Conservation (phyloP, 805 yeast species). For the Wickerhamomyces sydowiorum region DNA sequence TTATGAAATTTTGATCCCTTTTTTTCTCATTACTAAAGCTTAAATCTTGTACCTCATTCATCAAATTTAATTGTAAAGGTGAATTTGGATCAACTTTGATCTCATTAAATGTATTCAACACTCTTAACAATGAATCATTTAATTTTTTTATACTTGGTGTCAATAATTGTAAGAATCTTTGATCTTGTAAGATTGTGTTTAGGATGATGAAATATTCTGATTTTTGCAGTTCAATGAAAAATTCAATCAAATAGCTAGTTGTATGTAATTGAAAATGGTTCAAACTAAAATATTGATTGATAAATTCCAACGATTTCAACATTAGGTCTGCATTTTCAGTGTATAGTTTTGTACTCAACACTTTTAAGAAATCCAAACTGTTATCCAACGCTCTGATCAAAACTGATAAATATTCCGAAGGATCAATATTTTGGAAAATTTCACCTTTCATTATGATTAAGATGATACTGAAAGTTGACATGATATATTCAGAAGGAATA, state of each 20-base stretch:
- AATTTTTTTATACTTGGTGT: conserved; percentile 8
- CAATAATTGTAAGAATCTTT: conserved; percentile 8
- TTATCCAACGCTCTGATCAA: conserved; percentile 13
- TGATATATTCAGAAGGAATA: conserved; percentile 39
- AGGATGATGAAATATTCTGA: conserved; percentile 40
- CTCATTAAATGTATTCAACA: conserved; percentile 9
- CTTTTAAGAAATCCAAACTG: conserved; percentile 11
- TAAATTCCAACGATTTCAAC: conserved; percentile 13
- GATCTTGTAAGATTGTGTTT: conserved; percentile 34
- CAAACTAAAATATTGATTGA: conserved; percentile 14
- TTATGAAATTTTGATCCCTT: conserved; percentile 21
- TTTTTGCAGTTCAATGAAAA: conserved; percentile 41
- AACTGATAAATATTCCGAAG: conserved; percentile 11
- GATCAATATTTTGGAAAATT: conserved; percentile 12
- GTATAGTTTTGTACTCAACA: conserved; percentile 12
- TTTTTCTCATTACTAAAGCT: conserved; percentile 10
- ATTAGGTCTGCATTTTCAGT: conserved; percentile 19
- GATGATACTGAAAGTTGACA: conserved; percentile 36
- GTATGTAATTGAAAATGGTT: conserved; percentile 16
- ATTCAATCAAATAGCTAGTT: conserved; percentile 29
- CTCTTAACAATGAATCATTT: conserved; percentile 5
- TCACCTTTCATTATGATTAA: conserved; percentile 16
- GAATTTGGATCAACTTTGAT: conserved; percentile 13
- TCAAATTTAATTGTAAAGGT: conserved; percentile 8
- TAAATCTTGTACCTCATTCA: conserved; percentile 6